Evolutionary conservation across 208 protist genomes (phyloP), one percentile per base, ranked within the genome.

Genomic region (Leishmania lainsoni): DNA sequence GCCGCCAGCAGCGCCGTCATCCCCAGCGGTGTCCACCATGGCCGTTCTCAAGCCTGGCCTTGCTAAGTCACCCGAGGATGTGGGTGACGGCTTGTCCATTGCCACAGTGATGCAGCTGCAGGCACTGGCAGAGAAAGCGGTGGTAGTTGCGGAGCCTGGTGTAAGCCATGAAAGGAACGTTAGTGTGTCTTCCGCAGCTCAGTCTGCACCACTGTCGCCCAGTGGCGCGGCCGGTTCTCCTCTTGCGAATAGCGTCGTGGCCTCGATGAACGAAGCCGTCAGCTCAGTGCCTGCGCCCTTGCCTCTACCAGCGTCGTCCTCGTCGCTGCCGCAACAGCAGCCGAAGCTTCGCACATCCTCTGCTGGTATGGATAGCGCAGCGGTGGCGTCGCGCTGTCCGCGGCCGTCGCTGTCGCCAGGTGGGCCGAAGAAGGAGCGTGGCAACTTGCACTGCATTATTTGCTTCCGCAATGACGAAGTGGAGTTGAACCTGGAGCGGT

Each of bases 361-460:
- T 35, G 69, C 42, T 5, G 2, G 10, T 14, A 22, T 45, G 26
- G 42, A 29, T 45, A 52, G 17, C 5, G 26, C 69, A n/a, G 45
- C 45, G 69, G 69, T 54, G 39, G 26, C n/a, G 45, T 45, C 22
- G 0, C 69, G 8, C 10, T 51, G 26, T 73, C 20, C 39, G 69
- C 69, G 14, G 32, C 16, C n/a, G n/a, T 26, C 48, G n/a, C 72
- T 29, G 48, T 61, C 51, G 9, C 61, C 73, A 10, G 69, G 59
- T 45, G 79, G 59, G 22, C 78, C 77, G 78, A 86, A 84, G 84
- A 90, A 79, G 79, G 82, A 86, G 76, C 75, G 80, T 4, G 75
- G 81, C 65, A 98, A 98, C 73, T 78, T 98, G 75, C 92, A 98
- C 81, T 98, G 95, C 72, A 75, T 98, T 10, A 95, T 98, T 32